Evolutionary conservation across 1,139 yeast genomes (phyloP).

Genomic region (Suhomyces anneliseae): DNA sequence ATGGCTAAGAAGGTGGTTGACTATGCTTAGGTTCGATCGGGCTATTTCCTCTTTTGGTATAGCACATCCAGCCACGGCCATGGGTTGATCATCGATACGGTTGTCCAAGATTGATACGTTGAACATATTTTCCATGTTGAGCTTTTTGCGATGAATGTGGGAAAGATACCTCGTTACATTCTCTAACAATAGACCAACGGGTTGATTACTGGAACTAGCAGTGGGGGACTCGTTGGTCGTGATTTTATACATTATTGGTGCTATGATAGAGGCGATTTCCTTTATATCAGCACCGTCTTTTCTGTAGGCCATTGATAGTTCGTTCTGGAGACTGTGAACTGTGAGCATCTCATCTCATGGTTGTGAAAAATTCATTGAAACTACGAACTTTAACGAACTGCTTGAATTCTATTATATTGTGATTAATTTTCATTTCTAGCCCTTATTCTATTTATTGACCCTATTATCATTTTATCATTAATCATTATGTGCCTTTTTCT

Average conservation of each 20-base stretch:
- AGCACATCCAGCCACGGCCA: background rate
- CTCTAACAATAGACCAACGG: too few species aligned
- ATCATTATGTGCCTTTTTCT: constrained; percentile 1
- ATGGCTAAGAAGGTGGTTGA: constrained; percentile 18
- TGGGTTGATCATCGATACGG: constrained; percentile 49
- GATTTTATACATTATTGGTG: background rate
- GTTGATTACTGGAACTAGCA: too few species aligned
- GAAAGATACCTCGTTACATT: constrained; percentile 77
- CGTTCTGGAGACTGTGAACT: too few species aligned
- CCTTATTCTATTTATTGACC: too few species aligned
- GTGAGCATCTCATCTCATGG: too few species aligned
- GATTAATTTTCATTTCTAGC: too few species aligned
- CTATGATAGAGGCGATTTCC: background rate
- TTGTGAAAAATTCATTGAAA: too few species aligned
- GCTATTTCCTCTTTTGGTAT: background rate
- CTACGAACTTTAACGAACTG: too few species aligned
- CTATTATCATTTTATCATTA: too few species aligned
- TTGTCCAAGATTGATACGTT: constrained; percentile 65
- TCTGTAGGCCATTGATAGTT: too few species aligned
- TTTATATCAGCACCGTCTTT: too few species aligned
- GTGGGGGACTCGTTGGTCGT: background rate
- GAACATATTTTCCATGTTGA: constrained; percentile 82
- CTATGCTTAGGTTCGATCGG: constrained; percentile 2
- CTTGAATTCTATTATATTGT: too few species aligned
- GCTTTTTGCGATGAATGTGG: constrained; percentile 65